Percentiles rank a stretch among this genome's conserved stretches.
These are phyloP conservation scores for Carex parvula DNA, from an alignment of 176 grass and related monocot genomes.

Conservation along the genomic window DNA sequence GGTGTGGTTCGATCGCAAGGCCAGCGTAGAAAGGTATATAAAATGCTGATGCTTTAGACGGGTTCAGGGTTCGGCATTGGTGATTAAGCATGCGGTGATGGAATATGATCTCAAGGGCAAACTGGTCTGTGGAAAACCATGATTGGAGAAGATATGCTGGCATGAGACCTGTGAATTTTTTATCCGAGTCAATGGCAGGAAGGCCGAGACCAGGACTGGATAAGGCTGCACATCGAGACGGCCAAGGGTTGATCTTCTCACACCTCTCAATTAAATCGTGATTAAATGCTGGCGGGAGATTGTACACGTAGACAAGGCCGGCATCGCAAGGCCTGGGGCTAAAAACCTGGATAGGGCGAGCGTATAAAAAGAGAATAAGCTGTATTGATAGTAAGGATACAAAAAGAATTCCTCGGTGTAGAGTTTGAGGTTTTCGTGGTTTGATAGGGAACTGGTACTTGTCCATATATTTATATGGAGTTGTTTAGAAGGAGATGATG, in stretches of 20 bases:
- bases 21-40: conserved; percentile 88
- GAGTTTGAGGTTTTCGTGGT: conserved; percentile 21
- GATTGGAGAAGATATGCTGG: conserved; percentile 29
- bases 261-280: conserved; percentile 59
- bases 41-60: conserved; percentile 48
- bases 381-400: conserved; percentile 45
- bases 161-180: conserved; percentile 26
- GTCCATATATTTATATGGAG: neutral
- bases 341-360: conserved; percentile 20
- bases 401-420: conserved; percentile 15
- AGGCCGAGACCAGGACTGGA: conserved; percentile 50
- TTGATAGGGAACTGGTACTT: neutral
- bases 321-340: conserved; percentile 38
- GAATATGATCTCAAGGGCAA: conserved; percentile 59
- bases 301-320: conserved; percentile 67
- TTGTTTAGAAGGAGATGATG: conserved; percentile 32
- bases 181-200: conserved; percentile 16
- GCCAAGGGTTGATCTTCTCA: conserved; percentile 53
- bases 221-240: conserved; percentile 53
- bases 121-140: conserved; percentile 88
- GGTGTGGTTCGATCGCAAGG: conserved; percentile 62
- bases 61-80: conserved; percentile 59
- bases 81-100: conserved; percentile 78
- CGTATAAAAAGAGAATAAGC: conserved; percentile 44
- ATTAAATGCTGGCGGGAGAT: conserved; percentile 71